Percentiles rank a stretch among this genome's conserved stretches.
Conservation (phyloP, 2,329 filamentous ascomycete genomes). For the Phoma sp. region DNA sequence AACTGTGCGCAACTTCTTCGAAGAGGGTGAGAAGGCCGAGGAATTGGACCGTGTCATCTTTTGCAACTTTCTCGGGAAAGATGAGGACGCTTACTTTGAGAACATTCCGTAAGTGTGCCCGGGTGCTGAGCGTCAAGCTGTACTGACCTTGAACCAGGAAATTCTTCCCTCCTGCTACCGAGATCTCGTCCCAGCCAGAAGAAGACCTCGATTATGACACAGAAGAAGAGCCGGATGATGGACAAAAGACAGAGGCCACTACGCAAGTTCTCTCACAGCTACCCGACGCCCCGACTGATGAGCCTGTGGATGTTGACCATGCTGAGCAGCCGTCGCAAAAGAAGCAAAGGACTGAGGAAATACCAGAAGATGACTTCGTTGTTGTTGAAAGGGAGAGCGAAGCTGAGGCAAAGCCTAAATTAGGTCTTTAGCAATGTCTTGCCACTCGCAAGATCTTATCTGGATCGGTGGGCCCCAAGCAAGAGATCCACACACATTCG, state of each 20-base stretch:
- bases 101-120: constrained; percentile 70
- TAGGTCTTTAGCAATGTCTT: constrained; percentile 3
- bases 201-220: constrained; percentile 31
- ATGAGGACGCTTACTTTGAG: constrained; percentile 73
- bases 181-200: background rate
- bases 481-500: background rate
- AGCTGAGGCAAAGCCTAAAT: constrained; percentile 25
- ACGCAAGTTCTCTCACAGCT: constrained; percentile 50
- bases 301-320: constrained; percentile 53
- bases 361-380: constrained; percentile 40
- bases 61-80: constrained; percentile 81
- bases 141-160: constrained; percentile 23
- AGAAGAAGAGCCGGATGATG: constrained; percentile 7
- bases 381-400: constrained; percentile 37
- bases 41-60: constrained; percentile 79
- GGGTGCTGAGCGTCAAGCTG: background rate
- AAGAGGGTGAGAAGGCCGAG: constrained; percentile 49
- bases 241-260: constrained; percentile 44
- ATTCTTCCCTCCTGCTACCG: constrained; percentile 42
- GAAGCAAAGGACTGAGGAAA: constrained; percentile 52
- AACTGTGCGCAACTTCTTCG: constrained; percentile 63
- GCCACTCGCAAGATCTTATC: no score
- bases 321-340: constrained; percentile 49
- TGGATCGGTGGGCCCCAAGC: background rate
- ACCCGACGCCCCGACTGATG: constrained; percentile 56